Conservation (phyloP, 148 eudicot species). For the Suaeda aralocaspica region DNA sequence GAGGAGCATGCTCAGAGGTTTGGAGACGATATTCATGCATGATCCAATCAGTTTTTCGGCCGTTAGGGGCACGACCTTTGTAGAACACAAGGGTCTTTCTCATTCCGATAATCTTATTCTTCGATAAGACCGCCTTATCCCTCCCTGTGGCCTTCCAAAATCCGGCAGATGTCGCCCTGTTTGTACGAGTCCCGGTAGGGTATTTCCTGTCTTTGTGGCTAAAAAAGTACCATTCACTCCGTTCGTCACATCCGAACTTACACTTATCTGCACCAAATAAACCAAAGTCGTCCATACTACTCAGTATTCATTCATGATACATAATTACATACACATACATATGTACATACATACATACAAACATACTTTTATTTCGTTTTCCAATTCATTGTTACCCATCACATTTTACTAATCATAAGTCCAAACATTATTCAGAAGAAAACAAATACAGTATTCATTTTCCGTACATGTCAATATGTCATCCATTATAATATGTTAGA, state of each 20-base stretch:
- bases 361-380: no score
- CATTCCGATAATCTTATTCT: slow-evolving; percentile 78
- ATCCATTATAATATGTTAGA: no score
- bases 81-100: slow-evolving; percentile 88
- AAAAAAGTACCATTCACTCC: slow-evolving; percentile 91
- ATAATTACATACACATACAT: no score
- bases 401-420: no score
- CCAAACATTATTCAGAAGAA: no score
- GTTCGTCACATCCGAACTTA: slow-evolving; percentile 59
- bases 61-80: slow-evolving; percentile 85
- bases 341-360: no score
- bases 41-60: slow-evolving; percentile 78
- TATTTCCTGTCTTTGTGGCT: slow-evolving; percentile 95
- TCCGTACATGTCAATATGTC: no score
- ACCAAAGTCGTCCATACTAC: no score
- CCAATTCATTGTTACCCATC: no score
- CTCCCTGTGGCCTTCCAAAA: slow-evolving; percentile 98
- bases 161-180: slow-evolving; percentile 77
- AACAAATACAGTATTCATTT: no score
- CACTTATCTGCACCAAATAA: slow-evolving; percentile 54
- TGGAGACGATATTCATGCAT: slow-evolving; percentile 97
- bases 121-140: slow-evolving; percentile 80
- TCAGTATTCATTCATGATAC: no score
- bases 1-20: slow-evolving; percentile 57
- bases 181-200: slow-evolving; percentile 83